These are phyloP conservation scores for Phaffia rhodozyma DNA, from an alignment of 1,284 basidiomycete genomes.

Conservation along the genomic window DNA sequence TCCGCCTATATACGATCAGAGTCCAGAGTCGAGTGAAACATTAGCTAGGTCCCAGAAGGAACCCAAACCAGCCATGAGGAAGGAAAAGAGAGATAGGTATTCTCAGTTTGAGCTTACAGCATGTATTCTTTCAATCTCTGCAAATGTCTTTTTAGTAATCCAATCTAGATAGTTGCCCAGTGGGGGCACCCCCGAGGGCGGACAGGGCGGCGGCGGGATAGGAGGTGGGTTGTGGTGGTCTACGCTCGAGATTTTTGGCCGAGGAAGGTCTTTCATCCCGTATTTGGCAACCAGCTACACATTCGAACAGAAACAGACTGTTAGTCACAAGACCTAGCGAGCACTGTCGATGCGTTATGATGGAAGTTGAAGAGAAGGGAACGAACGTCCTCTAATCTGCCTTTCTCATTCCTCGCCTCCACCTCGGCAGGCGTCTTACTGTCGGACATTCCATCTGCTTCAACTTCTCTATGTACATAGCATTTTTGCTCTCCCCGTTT, in stretches of 20 bases:
- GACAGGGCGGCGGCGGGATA: no score
- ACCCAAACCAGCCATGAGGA: neutral
- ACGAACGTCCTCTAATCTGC: constrained; percentile 74
- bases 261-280: no score
- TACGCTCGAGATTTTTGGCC: no score
- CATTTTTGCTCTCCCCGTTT: constrained; percentile 83
- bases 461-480: constrained; percentile 64
- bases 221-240: no score
- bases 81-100: neutral
- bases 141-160: constrained; percentile 84
- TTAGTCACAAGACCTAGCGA: no score
- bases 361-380: neutral
- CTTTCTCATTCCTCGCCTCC: constrained; percentile 75
- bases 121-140: constrained; percentile 87
- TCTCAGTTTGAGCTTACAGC: constrained; percentile 44
- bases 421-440: constrained; percentile 77
- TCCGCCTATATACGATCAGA: constrained; percentile 47
- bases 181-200: no score
- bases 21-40: neutral
- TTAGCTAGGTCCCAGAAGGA: neutral
- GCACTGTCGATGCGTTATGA: constrained; percentile 1
- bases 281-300: no score
- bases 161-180: constrained; percentile 61
- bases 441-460: constrained; percentile 73
- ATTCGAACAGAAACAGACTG: no score